These are phyloP conservation scores for Globisporangium canariense DNA, from an alignment of 352 stramenopile genomes.

Conservation along the genomic window DNA sequence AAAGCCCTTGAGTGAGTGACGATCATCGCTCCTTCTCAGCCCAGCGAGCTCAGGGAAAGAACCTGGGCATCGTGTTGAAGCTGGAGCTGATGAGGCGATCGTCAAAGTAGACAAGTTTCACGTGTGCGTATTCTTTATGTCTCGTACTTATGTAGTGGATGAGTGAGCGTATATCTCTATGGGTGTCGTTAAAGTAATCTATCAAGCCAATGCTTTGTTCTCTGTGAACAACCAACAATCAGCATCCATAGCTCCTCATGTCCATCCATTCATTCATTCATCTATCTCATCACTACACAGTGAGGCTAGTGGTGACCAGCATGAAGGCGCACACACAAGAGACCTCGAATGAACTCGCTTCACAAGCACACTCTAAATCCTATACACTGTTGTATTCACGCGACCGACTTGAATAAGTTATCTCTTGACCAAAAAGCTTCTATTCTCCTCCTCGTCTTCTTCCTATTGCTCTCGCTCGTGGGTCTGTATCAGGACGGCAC, in stretches of 20 bases:
- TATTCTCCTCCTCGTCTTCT: too few species aligned
- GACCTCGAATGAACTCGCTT: not conserved
- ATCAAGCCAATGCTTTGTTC: not conserved
- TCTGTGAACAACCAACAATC: not conserved
- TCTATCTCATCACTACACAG: too few species aligned
- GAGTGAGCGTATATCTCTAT: not conserved
- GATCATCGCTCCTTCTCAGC: not conserved
- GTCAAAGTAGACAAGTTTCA: not conserved
- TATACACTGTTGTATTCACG: slow-evolving; percentile 11
- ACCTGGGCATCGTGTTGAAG: not conserved
- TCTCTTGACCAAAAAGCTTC: not conserved
- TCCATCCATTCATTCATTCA: not conserved
- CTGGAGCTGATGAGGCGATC: not conserved
- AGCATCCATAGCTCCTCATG: not conserved
- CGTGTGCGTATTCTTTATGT: not conserved
- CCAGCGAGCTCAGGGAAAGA: slow-evolving; percentile 1
- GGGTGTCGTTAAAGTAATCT: slow-evolving; percentile 10
- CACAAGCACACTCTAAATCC: not conserved
- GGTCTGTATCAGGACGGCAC: slow-evolving; percentile 7
- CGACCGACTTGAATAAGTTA: slow-evolving; percentile 18
- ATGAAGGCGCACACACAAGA: not conserved
- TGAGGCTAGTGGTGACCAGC: too few species aligned
- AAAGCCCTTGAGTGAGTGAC: not conserved
- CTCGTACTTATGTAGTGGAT: not conserved
- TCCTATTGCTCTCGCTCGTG: not conserved